Evolutionary conservation across 768 basidiomycete species (phyloP).

Genomic region (Leccinum ochraceum): DNA sequence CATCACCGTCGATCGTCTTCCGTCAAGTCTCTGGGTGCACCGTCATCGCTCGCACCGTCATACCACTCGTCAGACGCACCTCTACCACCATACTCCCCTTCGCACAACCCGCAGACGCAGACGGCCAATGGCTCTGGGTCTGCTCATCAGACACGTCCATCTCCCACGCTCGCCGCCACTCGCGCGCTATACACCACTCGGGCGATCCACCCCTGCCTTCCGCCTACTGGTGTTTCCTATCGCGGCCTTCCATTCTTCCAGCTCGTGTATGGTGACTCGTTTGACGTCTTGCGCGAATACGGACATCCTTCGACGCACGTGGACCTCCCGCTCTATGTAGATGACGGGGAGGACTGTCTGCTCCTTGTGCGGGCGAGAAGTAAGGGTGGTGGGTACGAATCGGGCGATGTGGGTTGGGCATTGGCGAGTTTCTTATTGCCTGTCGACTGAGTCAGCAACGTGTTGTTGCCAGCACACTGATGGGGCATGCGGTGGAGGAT

Average conservation of each 20-base stretch:
- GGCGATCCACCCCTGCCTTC: slow-evolving; percentile 68
- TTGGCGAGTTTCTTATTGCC: slow-evolving; percentile 80
- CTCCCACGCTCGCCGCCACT: slow-evolving; percentile 29
- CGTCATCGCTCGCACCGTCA: slow-evolving; percentile 27
- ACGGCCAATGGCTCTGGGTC: slow-evolving; percentile 14
- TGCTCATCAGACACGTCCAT: slow-evolving; percentile 21
- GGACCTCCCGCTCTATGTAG: slow-evolving; percentile 74
- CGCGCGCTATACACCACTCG: slow-evolving; percentile 64
- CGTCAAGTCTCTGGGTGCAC: slow-evolving; percentile 35
- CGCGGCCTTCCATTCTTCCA: slow-evolving; percentile 78
- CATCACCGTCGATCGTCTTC: slow-evolving; percentile 37
- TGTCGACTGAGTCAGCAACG: slow-evolving; percentile 35
- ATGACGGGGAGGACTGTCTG: slow-evolving; percentile 76
- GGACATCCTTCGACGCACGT: slow-evolving; percentile 77
- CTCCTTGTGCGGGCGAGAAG: slow-evolving; percentile 60
- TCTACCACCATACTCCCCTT: slow-evolving; percentile 26
- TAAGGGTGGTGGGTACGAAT: slow-evolving; percentile 25
- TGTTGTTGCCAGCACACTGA: slow-evolving; percentile 4
- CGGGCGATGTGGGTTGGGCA: slow-evolving; percentile 71
- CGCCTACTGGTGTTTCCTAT: slow-evolving; percentile 64
- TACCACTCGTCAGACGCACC: slow-evolving; percentile 24
- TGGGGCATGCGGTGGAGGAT: slow-evolving; percentile 4
- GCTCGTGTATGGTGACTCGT: slow-evolving; percentile 59
- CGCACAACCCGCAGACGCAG: slow-evolving; percentile 19
- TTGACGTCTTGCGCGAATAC: slow-evolving; percentile 70